phyloP scores from a whole-genome alignment of 1,284 basidiomycete species.

The Termitomyces sp. region DNA sequence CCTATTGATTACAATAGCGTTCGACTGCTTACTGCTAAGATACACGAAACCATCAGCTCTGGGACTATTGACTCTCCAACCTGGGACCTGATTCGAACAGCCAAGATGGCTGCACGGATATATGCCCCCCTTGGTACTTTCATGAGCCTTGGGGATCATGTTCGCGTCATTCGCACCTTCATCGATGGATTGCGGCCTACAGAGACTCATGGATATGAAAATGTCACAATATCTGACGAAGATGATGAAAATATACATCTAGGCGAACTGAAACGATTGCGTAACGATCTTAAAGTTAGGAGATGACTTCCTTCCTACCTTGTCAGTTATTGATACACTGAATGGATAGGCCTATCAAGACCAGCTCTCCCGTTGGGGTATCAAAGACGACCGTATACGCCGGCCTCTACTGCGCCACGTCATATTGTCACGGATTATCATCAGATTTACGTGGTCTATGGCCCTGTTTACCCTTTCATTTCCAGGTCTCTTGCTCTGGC shows the following conservation, averaged over 20 bases:
- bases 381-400: conserved; percentile 81
- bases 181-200: conserved; percentile 65
- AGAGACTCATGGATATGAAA: conserved; percentile 20
- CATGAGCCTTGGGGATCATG: conserved; percentile 77
- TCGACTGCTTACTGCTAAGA: conserved; percentile 54
- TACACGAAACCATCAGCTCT: conserved; percentile 65
- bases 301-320: too few relatives aligned
- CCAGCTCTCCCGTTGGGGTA: conserved; percentile 53
- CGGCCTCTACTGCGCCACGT: conserved; percentile 51
- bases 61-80: conserved; percentile 79
- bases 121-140: conserved; percentile 80
- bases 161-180: conserved; percentile 69
- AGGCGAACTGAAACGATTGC: conserved; percentile 34
- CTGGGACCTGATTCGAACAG: conserved; percentile 71
- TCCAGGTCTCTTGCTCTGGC: conserved; percentile 79
- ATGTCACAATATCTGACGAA: conserved; percentile 15
- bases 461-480: conserved; percentile 68
- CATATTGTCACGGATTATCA: conserved; percentile 57
- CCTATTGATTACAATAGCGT: conserved; percentile 61
- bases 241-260: conserved; percentile 10
- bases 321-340: neutral
- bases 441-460: conserved; percentile 61
- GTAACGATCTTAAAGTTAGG: conserved; percentile 58
- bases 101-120: conserved; percentile 71
- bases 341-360: conserved; percentile 63